Evolutionary conservation across 2,329 filamentous ascomycete species (phyloP).

Genomic region (Aspergillus bombycis): DNA sequence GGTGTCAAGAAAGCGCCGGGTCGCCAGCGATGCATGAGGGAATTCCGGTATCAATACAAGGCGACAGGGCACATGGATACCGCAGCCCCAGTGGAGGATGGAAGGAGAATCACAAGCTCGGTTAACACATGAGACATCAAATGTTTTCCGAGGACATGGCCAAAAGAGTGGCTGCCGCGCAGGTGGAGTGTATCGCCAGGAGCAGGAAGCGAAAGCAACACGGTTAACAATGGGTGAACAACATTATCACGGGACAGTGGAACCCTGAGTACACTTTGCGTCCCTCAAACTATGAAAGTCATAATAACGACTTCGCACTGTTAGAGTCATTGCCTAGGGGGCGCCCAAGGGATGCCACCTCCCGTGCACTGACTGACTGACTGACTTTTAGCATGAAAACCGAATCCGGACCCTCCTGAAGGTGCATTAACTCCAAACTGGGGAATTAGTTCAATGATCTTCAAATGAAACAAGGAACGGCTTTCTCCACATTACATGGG

Average conservation of each 20-base stretch:
- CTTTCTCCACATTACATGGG: neutral
- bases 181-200: neutral
- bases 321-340: too few species aligned
- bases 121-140: neutral
- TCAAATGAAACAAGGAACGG: neutral
- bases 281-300: neutral
- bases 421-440: neutral
- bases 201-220: neutral
- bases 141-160: neutral
- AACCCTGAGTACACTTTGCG: neutral
- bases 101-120: neutral
- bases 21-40: neutral
- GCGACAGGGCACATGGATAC: neutral
- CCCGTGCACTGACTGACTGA: neutral
- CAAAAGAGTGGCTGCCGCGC: neutral
- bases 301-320: neutral
- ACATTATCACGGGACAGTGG: neutral
- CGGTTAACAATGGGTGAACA: neutral
- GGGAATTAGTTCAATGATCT: constrained; percentile 1
- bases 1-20: neutral
- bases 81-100: neutral
- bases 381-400: neutral
- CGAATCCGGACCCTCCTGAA: neutral
- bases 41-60: neutral
- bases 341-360: neutral